Conservation (phyloP, 2,329 filamentous ascomycete species). For the Aspergillus fumigatus region DNA sequence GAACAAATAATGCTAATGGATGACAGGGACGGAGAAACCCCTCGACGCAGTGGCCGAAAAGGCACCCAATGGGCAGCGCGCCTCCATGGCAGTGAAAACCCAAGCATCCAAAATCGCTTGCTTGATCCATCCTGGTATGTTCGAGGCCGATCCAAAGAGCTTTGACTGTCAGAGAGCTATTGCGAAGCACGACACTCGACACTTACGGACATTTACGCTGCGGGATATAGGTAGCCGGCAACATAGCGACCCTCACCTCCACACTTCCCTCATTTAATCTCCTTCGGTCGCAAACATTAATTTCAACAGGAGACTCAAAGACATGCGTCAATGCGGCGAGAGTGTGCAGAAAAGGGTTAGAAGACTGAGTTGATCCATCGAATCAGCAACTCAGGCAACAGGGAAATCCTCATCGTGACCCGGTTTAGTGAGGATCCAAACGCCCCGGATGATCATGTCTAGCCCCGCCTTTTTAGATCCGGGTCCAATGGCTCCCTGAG, state of each 20-base stretch:
- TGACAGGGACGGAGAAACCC: neutral
- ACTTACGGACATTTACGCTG: neutral
- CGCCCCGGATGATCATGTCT: slow-evolving; percentile 2
- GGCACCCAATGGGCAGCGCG: neutral
- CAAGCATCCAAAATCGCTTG: neutral
- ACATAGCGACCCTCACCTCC: neutral
- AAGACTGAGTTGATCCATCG: neutral
- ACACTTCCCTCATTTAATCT: neutral
- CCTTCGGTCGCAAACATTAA: neutral
- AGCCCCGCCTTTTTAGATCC: slow-evolving; percentile 9
- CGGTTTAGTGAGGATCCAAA: neutral
- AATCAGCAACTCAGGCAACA: neutral
- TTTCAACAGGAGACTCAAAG: neutral
- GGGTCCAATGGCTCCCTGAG: neutral
- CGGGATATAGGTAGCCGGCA: neutral
- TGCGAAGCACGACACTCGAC: neutral
- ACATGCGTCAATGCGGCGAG: neutral
- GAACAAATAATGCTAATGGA: neutral
- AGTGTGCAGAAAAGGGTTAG: slow-evolving; percentile 1
- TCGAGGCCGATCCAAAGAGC: neutral
- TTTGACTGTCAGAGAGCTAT: neutral
- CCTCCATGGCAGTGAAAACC: neutral
- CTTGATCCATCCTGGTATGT: neutral
- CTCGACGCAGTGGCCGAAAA: neutral
- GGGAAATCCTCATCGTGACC: neutral